Evolutionary conservation across 176 grass and related monocot species (phyloP).

Genomic region (Musa itinerans): DNA sequence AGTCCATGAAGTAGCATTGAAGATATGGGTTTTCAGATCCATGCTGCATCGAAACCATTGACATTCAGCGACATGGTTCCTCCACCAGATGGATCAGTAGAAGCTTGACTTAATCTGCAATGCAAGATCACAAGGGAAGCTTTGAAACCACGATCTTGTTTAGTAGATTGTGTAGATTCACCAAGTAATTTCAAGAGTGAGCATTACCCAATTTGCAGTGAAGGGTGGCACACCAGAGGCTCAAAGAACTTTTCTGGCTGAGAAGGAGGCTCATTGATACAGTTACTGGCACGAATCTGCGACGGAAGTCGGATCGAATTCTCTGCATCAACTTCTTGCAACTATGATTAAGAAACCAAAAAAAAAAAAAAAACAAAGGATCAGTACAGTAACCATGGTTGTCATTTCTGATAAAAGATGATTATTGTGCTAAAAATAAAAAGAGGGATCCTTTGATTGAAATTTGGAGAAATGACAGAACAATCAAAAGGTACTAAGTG

Average conservation of each 20-base stretch:
- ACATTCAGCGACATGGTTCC: neutral
- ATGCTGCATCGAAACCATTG: neutral
- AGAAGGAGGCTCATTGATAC: neutral
- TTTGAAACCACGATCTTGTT: no score
- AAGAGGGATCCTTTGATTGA: no score
- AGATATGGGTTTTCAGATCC: neutral
- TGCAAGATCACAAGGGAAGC: neutral
- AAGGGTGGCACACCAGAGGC: neutral
- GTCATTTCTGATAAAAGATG: no score
- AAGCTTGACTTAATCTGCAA: neutral
- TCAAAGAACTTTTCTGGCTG: neutral
- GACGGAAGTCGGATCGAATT: neutral
- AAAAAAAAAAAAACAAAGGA: neutral
- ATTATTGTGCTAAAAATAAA: neutral
- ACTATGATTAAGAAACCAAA: neutral
- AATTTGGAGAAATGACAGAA: no score
- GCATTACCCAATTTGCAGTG: neutral
- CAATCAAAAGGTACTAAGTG: no score
- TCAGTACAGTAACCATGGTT: neutral
- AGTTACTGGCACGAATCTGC: neutral
- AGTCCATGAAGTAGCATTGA: no score
- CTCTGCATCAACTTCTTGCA: neutral
- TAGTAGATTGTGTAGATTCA: no score
- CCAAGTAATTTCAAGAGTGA: neutral
- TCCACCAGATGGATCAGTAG: neutral